Base-by-base conservation (phyloP, 129 eudicot species). In the Solidago caesia region DNA sequence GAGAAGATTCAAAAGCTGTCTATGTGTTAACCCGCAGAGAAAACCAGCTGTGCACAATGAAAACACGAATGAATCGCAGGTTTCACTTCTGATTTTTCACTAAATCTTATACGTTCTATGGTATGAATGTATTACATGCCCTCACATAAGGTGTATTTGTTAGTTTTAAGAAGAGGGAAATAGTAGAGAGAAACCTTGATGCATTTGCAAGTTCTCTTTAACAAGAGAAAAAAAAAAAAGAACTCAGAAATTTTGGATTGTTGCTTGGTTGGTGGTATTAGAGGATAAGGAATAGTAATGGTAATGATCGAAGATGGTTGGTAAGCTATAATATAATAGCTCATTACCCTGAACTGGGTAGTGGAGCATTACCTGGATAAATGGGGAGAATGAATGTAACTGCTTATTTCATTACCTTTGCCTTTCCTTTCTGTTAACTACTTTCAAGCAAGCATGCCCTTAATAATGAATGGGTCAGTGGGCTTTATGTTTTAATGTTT, bases 11-110 rank as follows among this genome's bases (percentile, higher is more conserved):
- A 51, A 95, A 95, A 82, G 82, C 99, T 26, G 99, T 95, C 14
- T 95, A 95, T 85, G 97, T 95, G 44, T 83, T 95, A 67, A 95
- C 99, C 33, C 95, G 86, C 72, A 87, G 83, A 77, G 97, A 91
- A 80, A 95, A 95, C 86, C 92, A 95, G 73, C 82, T 95, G 41
- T 95, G 99, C 82, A 95, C 99, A 1, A 95, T 95, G 99, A 95
- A 89, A 84, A 95, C 97, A 67, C 89, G 97, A 27, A 89, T 87
- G 84, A 91, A 84, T 58, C 96, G 95, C 84, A 94, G 99, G 99
- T 88, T 56, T 68, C 77, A 46, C 69, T 13, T 64, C 68, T n/a
- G 16, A 11, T 44, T 73, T n/a, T 5, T 64, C 42, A 41, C 29
- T 53, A 62, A 52, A 29, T 33, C 7, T 8, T 44, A 44, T 44